phyloP scores from a whole-genome alignment of 345 rosid species.

The Brassica nigra region DNA sequence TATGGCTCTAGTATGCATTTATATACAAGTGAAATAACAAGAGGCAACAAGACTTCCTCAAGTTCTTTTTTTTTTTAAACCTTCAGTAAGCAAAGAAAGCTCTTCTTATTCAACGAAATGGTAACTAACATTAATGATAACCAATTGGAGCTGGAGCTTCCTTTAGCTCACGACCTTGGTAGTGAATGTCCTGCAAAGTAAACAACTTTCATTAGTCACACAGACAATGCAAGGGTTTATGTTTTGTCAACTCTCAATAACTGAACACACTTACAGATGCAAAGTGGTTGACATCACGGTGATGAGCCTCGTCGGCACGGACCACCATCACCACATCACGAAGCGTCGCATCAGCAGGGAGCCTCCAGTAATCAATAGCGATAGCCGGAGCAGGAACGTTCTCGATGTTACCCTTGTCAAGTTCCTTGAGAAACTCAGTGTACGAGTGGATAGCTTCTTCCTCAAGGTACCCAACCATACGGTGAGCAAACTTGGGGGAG shows the following conservation, averaged over 20 bases:
- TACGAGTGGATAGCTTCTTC: constrained; percentile 86
- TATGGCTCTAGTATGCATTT: not conserved
- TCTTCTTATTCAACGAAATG: not conserved
- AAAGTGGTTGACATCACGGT: constrained; percentile 82
- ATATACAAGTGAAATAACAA: constrained; percentile 11
- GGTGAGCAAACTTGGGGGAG: constrained; percentile 80
- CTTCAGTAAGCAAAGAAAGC: not conserved
- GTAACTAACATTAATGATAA: constrained; percentile 46
- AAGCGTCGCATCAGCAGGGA: constrained; percentile 59
- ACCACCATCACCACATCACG: constrained; percentile 70
- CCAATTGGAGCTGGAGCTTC: constrained; percentile 76
- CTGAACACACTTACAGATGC: constrained; percentile 56
- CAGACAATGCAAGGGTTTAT: not conserved
- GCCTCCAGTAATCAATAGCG: constrained; percentile 78
- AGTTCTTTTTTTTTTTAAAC: not conserved
- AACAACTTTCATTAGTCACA: constrained; percentile 2
- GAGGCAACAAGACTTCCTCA: not conserved
- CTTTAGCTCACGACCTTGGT: constrained; percentile 64
- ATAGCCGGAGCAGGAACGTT: constrained; percentile 86
- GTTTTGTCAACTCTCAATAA: not conserved
- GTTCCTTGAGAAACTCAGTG: constrained; percentile 77
- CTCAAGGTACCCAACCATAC: constrained; percentile 78
- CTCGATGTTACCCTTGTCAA: constrained; percentile 72
- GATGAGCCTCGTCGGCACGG: constrained; percentile 83
- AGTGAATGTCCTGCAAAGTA: constrained; percentile 61